phyloP scores from a whole-genome alignment of 192 early-diverging fungal genomes.

The Lobulomyces angularis region DNA sequence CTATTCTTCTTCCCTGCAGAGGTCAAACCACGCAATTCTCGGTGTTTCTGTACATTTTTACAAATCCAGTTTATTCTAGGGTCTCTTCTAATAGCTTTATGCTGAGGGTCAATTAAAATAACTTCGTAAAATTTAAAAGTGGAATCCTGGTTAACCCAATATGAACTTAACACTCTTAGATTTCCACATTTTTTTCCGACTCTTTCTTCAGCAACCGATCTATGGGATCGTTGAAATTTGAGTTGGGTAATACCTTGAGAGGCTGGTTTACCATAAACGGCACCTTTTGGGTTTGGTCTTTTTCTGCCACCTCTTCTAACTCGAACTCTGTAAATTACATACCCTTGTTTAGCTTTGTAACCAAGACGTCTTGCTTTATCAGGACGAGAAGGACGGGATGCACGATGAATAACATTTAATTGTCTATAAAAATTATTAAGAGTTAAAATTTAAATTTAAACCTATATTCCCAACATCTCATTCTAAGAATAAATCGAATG shows the following conservation, averaged over 20 bases:
- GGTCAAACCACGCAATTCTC: constrained; percentile 96
- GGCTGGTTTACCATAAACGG: constrained; percentile 96
- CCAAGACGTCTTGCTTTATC: constrained; percentile 99
- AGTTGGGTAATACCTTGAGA: constrained; percentile 97
- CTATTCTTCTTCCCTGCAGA: constrained; percentile 94
- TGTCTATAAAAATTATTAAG: constrained; percentile 45
- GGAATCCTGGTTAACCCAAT: constrained; percentile 98
- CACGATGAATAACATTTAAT: constrained; percentile 97
- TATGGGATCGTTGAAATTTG: constrained; percentile 95
- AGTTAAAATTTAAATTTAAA: constrained; percentile 25
- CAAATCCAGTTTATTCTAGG: constrained; percentile 99
- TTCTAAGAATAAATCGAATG: constrained; percentile 94
- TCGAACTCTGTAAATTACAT: constrained; percentile 97
- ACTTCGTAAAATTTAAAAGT: constrained; percentile 99
- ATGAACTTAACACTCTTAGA: constrained; percentile 97
- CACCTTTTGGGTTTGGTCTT: constrained; percentile 93
- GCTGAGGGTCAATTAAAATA: constrained; percentile 91
- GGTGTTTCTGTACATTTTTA: constrained; percentile 96
- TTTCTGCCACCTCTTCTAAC: constrained; percentile 98
- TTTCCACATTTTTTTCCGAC: constrained; percentile 93
- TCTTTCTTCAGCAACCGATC: constrained; percentile 92
- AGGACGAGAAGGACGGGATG: constrained; percentile 93
- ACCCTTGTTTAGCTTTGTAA: constrained; percentile 99
- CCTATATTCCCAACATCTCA: constrained; percentile 96
- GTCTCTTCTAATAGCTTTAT: constrained; percentile 98